Conservation (phyloP, 495 filamentous ascomycete species). For the Aspergillus campestris region DNA sequence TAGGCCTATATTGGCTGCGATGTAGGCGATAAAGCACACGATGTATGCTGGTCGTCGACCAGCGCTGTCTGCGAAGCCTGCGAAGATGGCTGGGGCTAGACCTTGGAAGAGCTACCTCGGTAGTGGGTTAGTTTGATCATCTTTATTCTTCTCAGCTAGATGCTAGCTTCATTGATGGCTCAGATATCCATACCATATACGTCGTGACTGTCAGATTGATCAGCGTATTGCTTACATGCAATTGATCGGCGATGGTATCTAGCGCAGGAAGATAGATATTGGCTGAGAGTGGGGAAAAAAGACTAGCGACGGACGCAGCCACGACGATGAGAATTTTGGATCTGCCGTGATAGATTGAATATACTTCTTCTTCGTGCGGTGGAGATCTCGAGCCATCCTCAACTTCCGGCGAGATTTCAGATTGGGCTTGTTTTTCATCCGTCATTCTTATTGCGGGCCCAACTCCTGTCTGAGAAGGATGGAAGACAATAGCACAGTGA, state of each 20-base stretch:
- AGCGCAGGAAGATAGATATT: conserved; percentile 73
- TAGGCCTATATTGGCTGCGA: conserved; percentile 42
- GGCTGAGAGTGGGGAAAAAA: conserved; percentile 63
- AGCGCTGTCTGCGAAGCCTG: conserved; percentile 36
- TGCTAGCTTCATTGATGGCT: too few species aligned
- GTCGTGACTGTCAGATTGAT: conserved; percentile 66
- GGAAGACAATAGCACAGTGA: too few species aligned
- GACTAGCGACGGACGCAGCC: conserved; percentile 54
- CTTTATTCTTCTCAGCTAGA: not conserved
- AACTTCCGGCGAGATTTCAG: too few species aligned
- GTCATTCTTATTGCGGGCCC: too few species aligned
- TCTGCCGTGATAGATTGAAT: too few species aligned
- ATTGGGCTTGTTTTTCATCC: too few species aligned
- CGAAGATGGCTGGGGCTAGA: conserved; percentile 41
- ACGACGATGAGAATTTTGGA: conserved; percentile 34
- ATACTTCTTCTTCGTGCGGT: too few species aligned
- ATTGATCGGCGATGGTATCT: conserved; percentile 47
- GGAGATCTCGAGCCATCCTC: too few species aligned
- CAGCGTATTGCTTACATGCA: conserved; percentile 49
- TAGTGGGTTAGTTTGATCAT: conserved; percentile 1
- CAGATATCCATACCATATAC: conserved; percentile 40
- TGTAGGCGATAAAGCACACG: conserved; percentile 37
- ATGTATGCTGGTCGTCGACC: conserved; percentile 43
- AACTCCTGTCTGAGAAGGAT: too few species aligned
- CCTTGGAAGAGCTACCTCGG: conserved; percentile 38